Conservation (phyloP, 768 basidiomycete species). For the Phaeotremella fagi region DNA sequence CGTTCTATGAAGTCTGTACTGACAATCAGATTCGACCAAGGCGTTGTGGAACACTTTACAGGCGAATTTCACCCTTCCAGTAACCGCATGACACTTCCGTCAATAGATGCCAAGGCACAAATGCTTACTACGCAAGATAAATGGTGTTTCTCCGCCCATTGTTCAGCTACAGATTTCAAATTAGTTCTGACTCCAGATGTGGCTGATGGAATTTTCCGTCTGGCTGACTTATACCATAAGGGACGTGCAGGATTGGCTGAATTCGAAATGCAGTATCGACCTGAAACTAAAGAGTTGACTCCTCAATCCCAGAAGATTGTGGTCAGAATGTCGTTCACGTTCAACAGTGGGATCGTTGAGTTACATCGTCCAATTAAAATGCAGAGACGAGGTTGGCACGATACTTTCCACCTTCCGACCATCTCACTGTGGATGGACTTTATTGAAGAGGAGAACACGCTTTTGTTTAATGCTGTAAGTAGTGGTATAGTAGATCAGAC, state of each 20-base stretch:
- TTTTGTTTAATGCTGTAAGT: constrained; percentile 76
- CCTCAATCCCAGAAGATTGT: constrained; percentile 20
- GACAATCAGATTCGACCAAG: constrained; percentile 62
- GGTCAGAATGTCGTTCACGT: constrained; percentile 64
- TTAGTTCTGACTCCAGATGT: constrained; percentile 35
- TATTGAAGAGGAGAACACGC: constrained; percentile 22
- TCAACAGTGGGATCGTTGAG: constrained; percentile 78
- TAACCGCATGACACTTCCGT: constrained; percentile 40
- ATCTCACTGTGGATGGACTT: constrained; percentile 40
- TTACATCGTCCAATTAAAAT: constrained; percentile 56
- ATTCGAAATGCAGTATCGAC: constrained; percentile 33
- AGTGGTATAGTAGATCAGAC: constrained; percentile 2
- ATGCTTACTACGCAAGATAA: constrained; percentile 26
- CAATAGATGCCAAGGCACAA: constrained; percentile 31
- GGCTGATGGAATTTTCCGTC: constrained; percentile 32
- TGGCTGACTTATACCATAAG: constrained; percentile 40
- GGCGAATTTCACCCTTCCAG: constrained; percentile 36
- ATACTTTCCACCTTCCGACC: constrained; percentile 58
- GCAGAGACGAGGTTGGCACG: constrained; percentile 52
- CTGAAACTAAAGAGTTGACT: constrained; percentile 16
- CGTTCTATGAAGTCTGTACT: neutral
- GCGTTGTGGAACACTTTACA: constrained; percentile 62
- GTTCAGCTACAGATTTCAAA: constrained; percentile 41
- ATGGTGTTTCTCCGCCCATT: constrained; percentile 38
- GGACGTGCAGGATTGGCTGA: constrained; percentile 30